A percentile compares a stretch with the other conserved stretches of the same genome.
These are phyloP conservation scores for Margaritispora aquatica DNA, from an alignment of 495 filamentous ascomycete species.

Conservation along the genomic window DNA sequence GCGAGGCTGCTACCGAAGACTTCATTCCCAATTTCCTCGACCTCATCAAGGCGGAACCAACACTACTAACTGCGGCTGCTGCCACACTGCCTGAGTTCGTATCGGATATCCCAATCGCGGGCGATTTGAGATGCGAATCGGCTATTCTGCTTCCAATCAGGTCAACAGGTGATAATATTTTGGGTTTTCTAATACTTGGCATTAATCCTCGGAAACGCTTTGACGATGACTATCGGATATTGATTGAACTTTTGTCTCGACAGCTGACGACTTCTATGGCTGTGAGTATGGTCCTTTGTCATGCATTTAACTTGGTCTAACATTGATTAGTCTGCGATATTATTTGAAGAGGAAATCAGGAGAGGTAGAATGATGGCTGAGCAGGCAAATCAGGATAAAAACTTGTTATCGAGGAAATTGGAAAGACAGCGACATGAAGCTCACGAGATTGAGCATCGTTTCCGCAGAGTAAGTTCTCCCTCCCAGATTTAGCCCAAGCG, in stretches of 20 bases:
- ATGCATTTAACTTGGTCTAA: not conserved
- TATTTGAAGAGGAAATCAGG: slow-evolving; percentile 17
- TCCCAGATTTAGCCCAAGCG: too few species aligned
- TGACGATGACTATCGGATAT: slow-evolving; percentile 32
- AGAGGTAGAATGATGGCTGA: slow-evolving; percentile 10
- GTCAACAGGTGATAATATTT: slow-evolving; percentile 29
- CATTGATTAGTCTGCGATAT: slow-evolving; percentile 9
- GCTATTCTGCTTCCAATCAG: slow-evolving; percentile 51
- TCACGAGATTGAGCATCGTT: not conserved
- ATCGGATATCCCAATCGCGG: slow-evolving; percentile 16
- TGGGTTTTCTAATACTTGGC: slow-evolving; percentile 38
- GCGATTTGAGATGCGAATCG: slow-evolving; percentile 46
- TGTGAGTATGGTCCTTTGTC: not conserved
- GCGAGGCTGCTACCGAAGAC: slow-evolving; percentile 46
- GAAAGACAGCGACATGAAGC: slow-evolving; percentile 10
- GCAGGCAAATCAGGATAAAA: slow-evolving; percentile 9
- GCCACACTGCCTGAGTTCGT: slow-evolving; percentile 12
- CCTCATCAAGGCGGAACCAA: slow-evolving; percentile 31
- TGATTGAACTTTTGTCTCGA: slow-evolving; percentile 14
- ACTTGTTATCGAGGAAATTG: slow-evolving; percentile 12
- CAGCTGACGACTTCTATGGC: slow-evolving; percentile 18
- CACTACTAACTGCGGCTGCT: not conserved
- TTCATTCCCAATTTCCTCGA: slow-evolving; percentile 48
- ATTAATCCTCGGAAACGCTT: slow-evolving; percentile 37
- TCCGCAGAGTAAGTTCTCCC: too few species aligned